Evolutionary conservation across 257 asterid genomes (phyloP), one percentile per base, ranked within the genome.

Genomic region (Craterostigma plantagineum): DNA sequence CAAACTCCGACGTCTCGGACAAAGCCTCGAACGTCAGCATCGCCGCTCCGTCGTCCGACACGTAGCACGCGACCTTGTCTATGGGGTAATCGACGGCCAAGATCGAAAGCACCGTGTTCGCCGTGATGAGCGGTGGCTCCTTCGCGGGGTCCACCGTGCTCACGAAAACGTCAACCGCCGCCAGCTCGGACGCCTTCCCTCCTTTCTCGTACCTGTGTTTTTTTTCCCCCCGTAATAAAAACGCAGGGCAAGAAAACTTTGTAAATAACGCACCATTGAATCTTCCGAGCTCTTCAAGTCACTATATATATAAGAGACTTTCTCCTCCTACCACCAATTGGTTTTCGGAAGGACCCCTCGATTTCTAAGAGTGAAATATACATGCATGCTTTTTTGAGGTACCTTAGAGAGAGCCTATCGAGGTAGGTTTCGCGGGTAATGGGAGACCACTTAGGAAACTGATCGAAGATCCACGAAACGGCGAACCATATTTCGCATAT

Each of bases 21-120:
- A 86, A 81, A 47, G 97, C 97, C 66, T 86, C 97, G 58, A 86
- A 86, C 15, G 97, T 81, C 49, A 86, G 94, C 97, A 86, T 86
- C 4, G 96, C 96, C 41, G 96, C 96, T 65, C 96, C 96, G 63
- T 86, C 96, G 18, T 85, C 96, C 16, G 96, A 85, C 43, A 85
- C 96, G 47, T 85, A 85, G 72, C 96, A 85, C 4, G 92, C 70
- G 47, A 86, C 94, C 54, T 78, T 86, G 62, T 86, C 94, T 16
- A 86, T 56, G 10, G 96, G 94, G 67, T 86, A 86, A 59, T 86
- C 96, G 57, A 68, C 86, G 13, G 97, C 87, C 43, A 86, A 94
- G 41, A 86, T 86, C 55, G 97, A 86, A 37, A 86, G 92, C 53
- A 86, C 97, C 0, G 97, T 86, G 58, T 81, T 85, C 44, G 96